phyloP scores from a whole-genome alignment of 2,329 filamentous ascomycete species.

The Sporothrix dimorphospora region DNA sequence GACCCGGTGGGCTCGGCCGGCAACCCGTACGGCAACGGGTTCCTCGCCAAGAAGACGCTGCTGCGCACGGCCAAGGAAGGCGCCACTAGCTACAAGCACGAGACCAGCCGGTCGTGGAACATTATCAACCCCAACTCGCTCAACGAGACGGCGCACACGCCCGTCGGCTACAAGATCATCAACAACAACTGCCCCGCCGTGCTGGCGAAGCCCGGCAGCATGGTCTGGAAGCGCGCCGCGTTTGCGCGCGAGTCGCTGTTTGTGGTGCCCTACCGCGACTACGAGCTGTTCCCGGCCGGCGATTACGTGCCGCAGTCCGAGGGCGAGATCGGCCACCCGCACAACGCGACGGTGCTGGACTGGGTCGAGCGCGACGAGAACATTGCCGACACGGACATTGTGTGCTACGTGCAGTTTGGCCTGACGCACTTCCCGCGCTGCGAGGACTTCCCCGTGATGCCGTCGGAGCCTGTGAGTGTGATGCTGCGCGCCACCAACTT shows the following conservation, averaged over 20 bases:
- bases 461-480: constrained; percentile 80
- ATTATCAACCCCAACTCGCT: constrained; percentile 55
- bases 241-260: constrained; percentile 86
- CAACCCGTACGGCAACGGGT: constrained; percentile 89
- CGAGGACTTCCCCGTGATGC: constrained; percentile 93
- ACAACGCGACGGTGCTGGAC: constrained; percentile 62
- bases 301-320: constrained; percentile 87
- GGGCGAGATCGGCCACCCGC: constrained; percentile 66
- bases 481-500: constrained; percentile 80
- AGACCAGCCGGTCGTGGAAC: constrained; percentile 60
- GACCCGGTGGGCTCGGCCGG: constrained; percentile 77
- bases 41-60: constrained; percentile 83
- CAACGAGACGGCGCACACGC: constrained; percentile 70
- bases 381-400: constrained; percentile 81
- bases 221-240: constrained; percentile 90
- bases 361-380: constrained; percentile 73
- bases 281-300: constrained; percentile 82
- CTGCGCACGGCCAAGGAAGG: constrained; percentile 70
- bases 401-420: constrained; percentile 93
- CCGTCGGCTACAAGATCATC: constrained; percentile 84
- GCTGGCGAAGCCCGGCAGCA: constrained; percentile 75
- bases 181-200: constrained; percentile 79
- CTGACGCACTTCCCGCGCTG: constrained; percentile 86
- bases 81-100: constrained; percentile 79
- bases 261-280: constrained; percentile 82